These are phyloP conservation scores for Kalaharituber pfeilii DNA, from an alignment of 2,329 filamentous ascomycete species.

Conservation along the genomic window DNA sequence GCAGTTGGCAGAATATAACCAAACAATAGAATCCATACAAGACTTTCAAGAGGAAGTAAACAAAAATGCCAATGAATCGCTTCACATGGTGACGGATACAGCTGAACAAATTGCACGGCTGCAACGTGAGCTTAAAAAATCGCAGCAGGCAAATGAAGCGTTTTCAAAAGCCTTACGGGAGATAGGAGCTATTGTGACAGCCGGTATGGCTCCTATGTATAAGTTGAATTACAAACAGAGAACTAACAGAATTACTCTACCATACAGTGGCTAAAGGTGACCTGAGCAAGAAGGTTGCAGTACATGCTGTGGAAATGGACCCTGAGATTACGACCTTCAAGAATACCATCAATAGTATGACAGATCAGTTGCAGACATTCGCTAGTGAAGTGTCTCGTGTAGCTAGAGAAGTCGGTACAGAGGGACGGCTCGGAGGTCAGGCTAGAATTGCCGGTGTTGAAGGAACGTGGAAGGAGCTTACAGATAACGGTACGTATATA, in stretches of 20 bases:
- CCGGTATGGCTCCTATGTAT: slow-evolving; percentile 27
- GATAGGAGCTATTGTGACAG: slow-evolving; percentile 93
- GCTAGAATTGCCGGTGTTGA: slow-evolving; percentile 86
- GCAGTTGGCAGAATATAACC: neutral
- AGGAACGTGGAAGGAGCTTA: slow-evolving; percentile 94
- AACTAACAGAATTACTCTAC: neutral
- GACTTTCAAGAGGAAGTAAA: neutral
- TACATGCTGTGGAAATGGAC: slow-evolving; percentile 93
- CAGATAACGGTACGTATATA: slow-evolving; percentile 42
- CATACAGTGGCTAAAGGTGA: slow-evolving; percentile 78
- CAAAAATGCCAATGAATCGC: neutral
- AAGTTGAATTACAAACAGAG: neutral
- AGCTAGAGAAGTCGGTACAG: slow-evolving; percentile 87
- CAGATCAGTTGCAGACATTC: slow-evolving; percentile 93
- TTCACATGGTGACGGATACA: neutral
- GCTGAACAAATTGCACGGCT: neutral
- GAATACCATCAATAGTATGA: slow-evolving; percentile 96
- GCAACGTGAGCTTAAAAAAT: slow-evolving; percentile 87
- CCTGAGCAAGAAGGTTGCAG: slow-evolving; percentile 88
- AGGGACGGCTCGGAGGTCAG: slow-evolving; percentile 84
- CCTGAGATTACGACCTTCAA: slow-evolving; percentile 97
- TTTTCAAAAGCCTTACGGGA: slow-evolving; percentile 95
- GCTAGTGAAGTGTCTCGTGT: slow-evolving; percentile 90
- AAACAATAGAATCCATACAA: neutral
- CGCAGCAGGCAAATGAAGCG: slow-evolving; percentile 93